phyloP scores from a whole-genome alignment of 495 filamentous ascomycete genomes.

The Neurospora africana region DNA sequence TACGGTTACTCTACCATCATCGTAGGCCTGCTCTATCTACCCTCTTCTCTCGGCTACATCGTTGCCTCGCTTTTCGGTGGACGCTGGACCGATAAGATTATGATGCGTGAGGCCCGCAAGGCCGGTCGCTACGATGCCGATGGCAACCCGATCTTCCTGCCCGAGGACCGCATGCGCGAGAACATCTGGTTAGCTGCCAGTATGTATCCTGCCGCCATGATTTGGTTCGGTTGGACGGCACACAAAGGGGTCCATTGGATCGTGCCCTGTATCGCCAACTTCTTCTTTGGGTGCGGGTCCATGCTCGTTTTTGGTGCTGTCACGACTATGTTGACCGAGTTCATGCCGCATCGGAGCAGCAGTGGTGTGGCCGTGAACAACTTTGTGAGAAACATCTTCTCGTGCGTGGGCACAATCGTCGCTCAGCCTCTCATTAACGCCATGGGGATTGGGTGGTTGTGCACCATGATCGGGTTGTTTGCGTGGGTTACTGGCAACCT shows the following conservation, averaged over 20 bases:
- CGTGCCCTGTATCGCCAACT: slow-evolving; percentile 59
- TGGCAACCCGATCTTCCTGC: slow-evolving; percentile 58
- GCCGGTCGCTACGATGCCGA: slow-evolving; percentile 60
- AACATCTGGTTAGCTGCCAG: slow-evolving; percentile 78
- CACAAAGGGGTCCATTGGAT: slow-evolving; percentile 33
- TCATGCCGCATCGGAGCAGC: slow-evolving; percentile 67
- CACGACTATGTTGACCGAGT: slow-evolving; percentile 82
- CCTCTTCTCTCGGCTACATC: slow-evolving; percentile 70
- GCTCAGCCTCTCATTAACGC: slow-evolving; percentile 67
- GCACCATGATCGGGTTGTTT: slow-evolving; percentile 65
- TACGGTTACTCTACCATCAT: slow-evolving; percentile 68
- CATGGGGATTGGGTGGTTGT: slow-evolving; percentile 84
- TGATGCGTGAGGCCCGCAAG: slow-evolving; percentile 67
- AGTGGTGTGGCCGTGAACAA: slow-evolving; percentile 78
- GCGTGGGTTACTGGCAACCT: slow-evolving; percentile 40
- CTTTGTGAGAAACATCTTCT: slow-evolving; percentile 80
- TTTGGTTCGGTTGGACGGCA: slow-evolving; percentile 48
- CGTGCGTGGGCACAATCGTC: slow-evolving; percentile 63
- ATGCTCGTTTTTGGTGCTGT: slow-evolving; percentile 79
- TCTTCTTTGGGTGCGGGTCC: slow-evolving; percentile 76
- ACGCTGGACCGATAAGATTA: slow-evolving; percentile 80
- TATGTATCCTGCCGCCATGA: slow-evolving; percentile 61
- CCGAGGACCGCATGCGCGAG: slow-evolving; percentile 83
- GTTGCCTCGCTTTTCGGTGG: slow-evolving; percentile 65
- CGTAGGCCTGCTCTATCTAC: slow-evolving; percentile 74